phyloP scores from a whole-genome alignment of 192 early-diverging fungal species.

The Pilobolus umbonatus region DNA sequence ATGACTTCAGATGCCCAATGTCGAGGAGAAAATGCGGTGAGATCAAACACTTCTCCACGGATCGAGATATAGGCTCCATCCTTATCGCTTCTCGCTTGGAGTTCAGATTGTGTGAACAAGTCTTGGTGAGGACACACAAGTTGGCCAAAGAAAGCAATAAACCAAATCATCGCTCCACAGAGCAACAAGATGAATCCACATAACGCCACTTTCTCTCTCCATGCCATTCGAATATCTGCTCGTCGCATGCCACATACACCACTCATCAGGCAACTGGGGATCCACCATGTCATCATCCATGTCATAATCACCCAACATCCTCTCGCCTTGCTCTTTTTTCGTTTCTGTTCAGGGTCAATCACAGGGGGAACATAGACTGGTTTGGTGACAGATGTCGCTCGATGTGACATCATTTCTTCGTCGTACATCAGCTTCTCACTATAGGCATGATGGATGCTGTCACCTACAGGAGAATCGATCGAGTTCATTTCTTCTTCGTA shows the following conservation, averaged over 20 bases:
- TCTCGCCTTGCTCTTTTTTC: constrained; percentile 51
- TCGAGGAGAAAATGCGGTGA: constrained; percentile 60
- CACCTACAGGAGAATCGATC: too few relatives aligned
- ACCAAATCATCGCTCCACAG: constrained; percentile 77
- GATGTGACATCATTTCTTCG: too few relatives aligned
- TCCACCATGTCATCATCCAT: constrained; percentile 73
- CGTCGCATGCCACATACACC: constrained; percentile 70
- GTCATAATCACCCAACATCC: constrained; percentile 79
- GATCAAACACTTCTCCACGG: constrained; percentile 80
- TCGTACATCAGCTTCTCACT: too few relatives aligned
- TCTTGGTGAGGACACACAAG: constrained; percentile 70
- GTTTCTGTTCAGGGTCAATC: constrained; percentile 26
- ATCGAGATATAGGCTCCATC: constrained; percentile 62
- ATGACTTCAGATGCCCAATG: constrained; percentile 53
- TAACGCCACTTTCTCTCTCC: constrained; percentile 95
- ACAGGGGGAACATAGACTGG: too few relatives aligned
- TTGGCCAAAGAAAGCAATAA: constrained; percentile 72
- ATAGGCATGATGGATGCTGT: too few relatives aligned
- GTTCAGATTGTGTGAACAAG: constrained; percentile 63
- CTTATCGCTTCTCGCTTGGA: constrained; percentile 41
- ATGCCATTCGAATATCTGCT: constrained; percentile 81
- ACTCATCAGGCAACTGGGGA: constrained; percentile 62
- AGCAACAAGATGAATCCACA: constrained; percentile 79
- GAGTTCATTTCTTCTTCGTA: constrained; percentile 33
- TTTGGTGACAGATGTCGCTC: too few relatives aligned